phyloP scores from a whole-genome alignment of 208 protist genomes.

The Wallacemonas sp. region DNA sequence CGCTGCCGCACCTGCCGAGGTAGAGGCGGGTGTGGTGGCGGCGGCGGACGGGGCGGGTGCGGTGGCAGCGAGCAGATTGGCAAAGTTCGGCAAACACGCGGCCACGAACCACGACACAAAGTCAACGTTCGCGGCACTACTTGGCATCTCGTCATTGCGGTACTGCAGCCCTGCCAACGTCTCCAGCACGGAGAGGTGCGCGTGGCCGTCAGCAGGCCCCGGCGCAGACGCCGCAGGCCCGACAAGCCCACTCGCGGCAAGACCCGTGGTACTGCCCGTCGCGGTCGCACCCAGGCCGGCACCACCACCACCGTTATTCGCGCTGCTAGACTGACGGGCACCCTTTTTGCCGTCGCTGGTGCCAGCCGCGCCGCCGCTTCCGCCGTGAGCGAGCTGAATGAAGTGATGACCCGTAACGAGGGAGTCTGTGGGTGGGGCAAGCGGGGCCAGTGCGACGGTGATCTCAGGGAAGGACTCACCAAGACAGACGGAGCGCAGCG shows the following conservation, averaged over 20 bases:
- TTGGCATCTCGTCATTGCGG: constrained; percentile 39
- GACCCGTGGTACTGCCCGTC: constrained; percentile 3
- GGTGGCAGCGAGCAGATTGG: background rate
- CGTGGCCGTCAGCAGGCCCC: constrained; percentile 8
- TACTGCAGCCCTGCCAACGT: constrained; percentile 21
- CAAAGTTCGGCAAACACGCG: constrained; percentile 29
- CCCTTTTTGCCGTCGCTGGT: constrained; percentile 15
- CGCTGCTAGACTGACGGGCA: background rate
- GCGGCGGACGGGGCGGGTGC: background rate
- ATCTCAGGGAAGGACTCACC: constrained; percentile 47
- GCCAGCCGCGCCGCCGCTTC: background rate
- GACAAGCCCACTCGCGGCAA: no score
- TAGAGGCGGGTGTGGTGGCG: background rate
- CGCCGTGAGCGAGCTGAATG: background rate
- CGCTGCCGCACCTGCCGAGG: constrained; percentile 8
- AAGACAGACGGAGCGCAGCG: constrained; percentile 55
- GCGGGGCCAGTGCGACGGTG: constrained; percentile 3
- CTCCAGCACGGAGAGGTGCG: background rate
- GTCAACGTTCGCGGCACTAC: constrained; percentile 31
- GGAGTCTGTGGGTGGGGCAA: constrained; percentile 14
- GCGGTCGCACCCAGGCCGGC: constrained; percentile 9
- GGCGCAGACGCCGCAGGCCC: constrained; percentile 7
- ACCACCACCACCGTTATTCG: background rate
- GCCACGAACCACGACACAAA: constrained; percentile 36
- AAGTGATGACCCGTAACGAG: constrained; percentile 16